phyloP scores from a whole-genome alignment of 1,284 basidiomycete genomes.

The Leccinum variabile region DNA sequence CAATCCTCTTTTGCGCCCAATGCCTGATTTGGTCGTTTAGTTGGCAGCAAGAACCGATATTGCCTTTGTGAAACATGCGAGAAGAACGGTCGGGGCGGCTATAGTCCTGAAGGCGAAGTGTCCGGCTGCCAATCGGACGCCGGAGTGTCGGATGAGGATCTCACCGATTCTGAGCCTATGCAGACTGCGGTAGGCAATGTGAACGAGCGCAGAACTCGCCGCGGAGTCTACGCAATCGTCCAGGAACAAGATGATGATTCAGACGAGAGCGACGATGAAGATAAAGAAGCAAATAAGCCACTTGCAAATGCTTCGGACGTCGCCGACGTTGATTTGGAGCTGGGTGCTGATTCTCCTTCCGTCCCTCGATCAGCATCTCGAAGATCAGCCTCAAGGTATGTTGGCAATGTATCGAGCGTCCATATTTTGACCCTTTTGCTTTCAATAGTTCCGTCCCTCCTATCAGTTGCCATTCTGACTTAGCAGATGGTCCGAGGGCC shows the following conservation, averaged over 20 bases:
- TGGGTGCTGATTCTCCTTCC: constrained; percentile 43
- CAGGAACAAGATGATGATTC: constrained; percentile 56
- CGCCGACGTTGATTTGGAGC: constrained; percentile 52
- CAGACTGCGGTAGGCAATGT: constrained; percentile 46
- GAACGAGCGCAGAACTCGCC: constrained; percentile 73
- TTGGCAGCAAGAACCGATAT: constrained; percentile 82
- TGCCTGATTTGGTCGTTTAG: constrained; percentile 41
- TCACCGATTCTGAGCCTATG: constrained; percentile 39
- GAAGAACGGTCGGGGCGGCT: constrained; percentile 71
- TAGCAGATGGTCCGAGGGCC: constrained; percentile 25
- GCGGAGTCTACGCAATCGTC: constrained; percentile 73
- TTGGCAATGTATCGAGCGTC: constrained; percentile 12
- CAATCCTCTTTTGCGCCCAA: constrained; percentile 6
- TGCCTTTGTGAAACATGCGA: constrained; percentile 93
- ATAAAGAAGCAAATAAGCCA: constrained; percentile 46
- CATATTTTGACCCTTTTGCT: constrained; percentile 16
- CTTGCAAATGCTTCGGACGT: constrained; percentile 46
- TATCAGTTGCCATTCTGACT: constrained; percentile 21
- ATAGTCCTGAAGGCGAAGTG: constrained; percentile 58
- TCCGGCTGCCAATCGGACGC: constrained; percentile 47
- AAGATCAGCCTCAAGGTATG: constrained; percentile 33
- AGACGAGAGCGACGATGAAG: constrained; percentile 52
- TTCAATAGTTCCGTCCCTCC: constrained; percentile 31
- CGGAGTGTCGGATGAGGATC: constrained; percentile 46
- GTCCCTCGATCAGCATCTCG: constrained; percentile 25